Evolutionary conservation across 306 rosid genomes (phyloP), one percentile per base, ranked within the genome.

Genomic region (Echinosophora koreensis): DNA sequence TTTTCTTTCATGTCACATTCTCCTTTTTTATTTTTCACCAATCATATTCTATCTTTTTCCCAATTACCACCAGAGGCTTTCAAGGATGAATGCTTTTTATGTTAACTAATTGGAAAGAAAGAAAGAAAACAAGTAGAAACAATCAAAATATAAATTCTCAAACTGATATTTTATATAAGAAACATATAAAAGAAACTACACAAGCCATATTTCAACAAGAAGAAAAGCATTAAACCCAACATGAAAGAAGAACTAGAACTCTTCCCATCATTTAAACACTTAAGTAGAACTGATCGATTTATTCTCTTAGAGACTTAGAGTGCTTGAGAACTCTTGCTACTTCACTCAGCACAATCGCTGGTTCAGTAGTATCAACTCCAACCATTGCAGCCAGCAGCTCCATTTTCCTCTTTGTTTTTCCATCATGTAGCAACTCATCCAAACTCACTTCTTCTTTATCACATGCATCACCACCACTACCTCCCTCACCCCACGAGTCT

Each of bases 281-380:
- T 17, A 69, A 70, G 12, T 55, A 67, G 22, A 12, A 42, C 22
- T 18, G 61, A 22, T 22, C n/a, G n/a, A 35, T 58, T 71, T 32
- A 54, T 66, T 57, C 71, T 78, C 78, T 74, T 50, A 1, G 84
- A 74, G 62, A 74, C 78, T 74, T 50, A 1, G 84, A 74, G 62
- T 44, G 75, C 66, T 86, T 81, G 51, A 84, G 82, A 78, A 81
- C 27, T 67, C 80, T 77, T 62, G 74, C 88, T 3, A 87, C 90
- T 81, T 81, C 80, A 65, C 69, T 67, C 14, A 87, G 67, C 71
- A 84, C 80, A 47, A 44, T 52, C 14, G 38, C 84, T 34, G 86
- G 87, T 49, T 80, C 84, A 35, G 51, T 64, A 30, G 74, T 74
- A 38, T 81, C 67, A 73, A 83, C 58, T 50, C 87, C 86, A 74